Base-by-base conservation (phyloP, 2,329 filamentous ascomycete genomes). In the Pestalotiopsis sp. region DNA sequence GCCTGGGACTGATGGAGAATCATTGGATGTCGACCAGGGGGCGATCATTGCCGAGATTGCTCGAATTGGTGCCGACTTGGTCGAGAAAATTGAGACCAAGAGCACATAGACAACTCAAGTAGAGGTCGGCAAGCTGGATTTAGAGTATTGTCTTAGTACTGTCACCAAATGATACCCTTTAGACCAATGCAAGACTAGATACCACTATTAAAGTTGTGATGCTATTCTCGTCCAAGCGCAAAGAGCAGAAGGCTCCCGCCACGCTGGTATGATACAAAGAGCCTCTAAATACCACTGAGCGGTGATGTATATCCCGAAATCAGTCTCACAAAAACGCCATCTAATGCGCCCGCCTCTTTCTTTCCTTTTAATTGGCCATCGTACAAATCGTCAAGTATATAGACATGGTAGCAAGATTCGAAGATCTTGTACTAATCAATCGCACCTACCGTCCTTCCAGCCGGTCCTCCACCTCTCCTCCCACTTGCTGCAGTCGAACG, bases 391-490 rank as follows among this genome's bases (percentile, higher is more conserved):
- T 59, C 57, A 27, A 25, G 57, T n/a, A 17, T 52, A 52, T 52
- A 9, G 11, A 52, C 20, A 52, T 9, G 20, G 17, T 52, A n/a
- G 17, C 20, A n/a, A 36, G 31, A 6, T 52, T 52, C 3, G 17
- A 5, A 17, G 23, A n/a, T 52, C 57, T 27, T 59, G 57, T 13
- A n/a, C 23, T 31, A 27, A 38, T 39, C 9, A 67, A 27, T 67
- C 66, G 39, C 66, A 67, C 39, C 66, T 23, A 4, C 66, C 66
- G 13, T 67, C 91, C 78, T 88, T 89, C 91, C 93, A 98, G 0
- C 96, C 96, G 1, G 92, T 96, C 82, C 92, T 87, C 96, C 96
- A 99, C 79, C 96, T 88, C 85, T 98, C 93, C 80, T 98, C 91
- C 95, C 96, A 98, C 76, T 85, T 89, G 67, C 84, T 85, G 82